phyloP scores from a whole-genome alignment of 805 yeast species.

The Starmerella lactis-condensi region DNA sequence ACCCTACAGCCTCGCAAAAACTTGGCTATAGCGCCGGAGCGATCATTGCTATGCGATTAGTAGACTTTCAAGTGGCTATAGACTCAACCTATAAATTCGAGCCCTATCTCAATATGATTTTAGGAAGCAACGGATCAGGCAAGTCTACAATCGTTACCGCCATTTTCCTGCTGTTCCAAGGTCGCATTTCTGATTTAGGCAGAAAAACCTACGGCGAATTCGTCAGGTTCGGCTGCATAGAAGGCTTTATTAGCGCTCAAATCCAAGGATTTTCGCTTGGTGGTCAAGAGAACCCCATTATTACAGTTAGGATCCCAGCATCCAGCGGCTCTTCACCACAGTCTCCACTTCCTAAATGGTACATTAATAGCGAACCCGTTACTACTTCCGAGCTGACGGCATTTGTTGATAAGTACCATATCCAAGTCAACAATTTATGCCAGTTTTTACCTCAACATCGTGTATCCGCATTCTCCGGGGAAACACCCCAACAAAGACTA shows the following conservation, averaged over 20 bases:
- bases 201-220: conserved; percentile 21
- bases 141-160: conserved; percentile 88
- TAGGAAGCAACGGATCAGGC: conserved; percentile 95
- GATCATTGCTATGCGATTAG: conserved; percentile 9
- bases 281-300: not conserved
- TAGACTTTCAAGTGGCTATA: conserved; percentile 15
- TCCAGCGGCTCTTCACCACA: not conserved
- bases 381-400: conserved; percentile 29
- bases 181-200: conserved; percentile 29
- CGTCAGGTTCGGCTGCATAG: conserved; percentile 8
- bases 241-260: conserved; percentile 8
- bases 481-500: conserved; percentile 56
- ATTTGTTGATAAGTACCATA: conserved; percentile 54
- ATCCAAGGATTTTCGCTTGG: conserved; percentile 3
- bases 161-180: conserved; percentile 72
- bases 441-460: conserved; percentile 91
- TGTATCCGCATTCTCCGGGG: conserved; percentile 76
- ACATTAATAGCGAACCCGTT: conserved; percentile 11
- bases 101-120: conserved; percentile 73
- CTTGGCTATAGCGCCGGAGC: conserved; percentile 13
- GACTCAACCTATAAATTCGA: conserved; percentile 31
- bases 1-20: too few species aligned
- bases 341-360: conserved; percentile 6
- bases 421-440: conserved; percentile 80
- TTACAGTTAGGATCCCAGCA: conserved; percentile 2